Conservation (phyloP, 2,329 filamentous ascomycete genomes). For the Sporothrix phasma region DNA sequence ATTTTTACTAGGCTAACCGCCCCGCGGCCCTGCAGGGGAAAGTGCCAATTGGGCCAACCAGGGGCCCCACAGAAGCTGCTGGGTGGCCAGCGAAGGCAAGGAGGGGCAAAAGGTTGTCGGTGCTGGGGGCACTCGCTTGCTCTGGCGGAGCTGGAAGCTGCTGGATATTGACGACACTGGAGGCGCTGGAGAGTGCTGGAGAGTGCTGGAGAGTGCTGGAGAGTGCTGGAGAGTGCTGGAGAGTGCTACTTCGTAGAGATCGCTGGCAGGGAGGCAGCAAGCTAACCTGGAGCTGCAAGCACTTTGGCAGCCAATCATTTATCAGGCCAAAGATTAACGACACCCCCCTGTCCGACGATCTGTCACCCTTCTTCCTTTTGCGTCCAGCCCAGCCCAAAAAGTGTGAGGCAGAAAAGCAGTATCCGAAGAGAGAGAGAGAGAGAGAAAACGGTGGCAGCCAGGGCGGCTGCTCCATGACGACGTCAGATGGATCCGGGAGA, state of each 20-base stretch:
- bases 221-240: background rate
- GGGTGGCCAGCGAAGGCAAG: background rate
- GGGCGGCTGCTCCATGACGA: background rate
- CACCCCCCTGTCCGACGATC: background rate
- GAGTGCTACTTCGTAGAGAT: too few relatives aligned
- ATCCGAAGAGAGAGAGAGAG: background rate
- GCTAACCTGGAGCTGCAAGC: background rate
- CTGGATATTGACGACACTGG: constrained; percentile 6
- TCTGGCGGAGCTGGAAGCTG: background rate
- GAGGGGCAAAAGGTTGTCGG: background rate
- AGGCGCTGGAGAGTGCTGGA: background rate
- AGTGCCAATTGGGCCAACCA: constrained; percentile 8
- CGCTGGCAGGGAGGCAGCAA: too few relatives aligned
- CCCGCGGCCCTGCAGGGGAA: constrained; percentile 12
- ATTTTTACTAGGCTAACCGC: constrained; percentile 6
- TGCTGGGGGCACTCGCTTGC: background rate
- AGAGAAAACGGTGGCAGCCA: background rate
- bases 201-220: background rate
- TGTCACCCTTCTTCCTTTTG: background rate
- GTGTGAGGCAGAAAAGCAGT: background rate
- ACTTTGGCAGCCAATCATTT: background rate
- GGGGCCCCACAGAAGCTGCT: constrained; percentile 5
- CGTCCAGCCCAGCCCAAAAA: background rate
- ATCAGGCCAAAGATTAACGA: background rate
- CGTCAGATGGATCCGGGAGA: background rate